Evolutionary conservation across 768 basidiomycete genomes (phyloP), one percentile per base, ranked within the genome.

Genomic region (Leccinum subgranulosum): DNA sequence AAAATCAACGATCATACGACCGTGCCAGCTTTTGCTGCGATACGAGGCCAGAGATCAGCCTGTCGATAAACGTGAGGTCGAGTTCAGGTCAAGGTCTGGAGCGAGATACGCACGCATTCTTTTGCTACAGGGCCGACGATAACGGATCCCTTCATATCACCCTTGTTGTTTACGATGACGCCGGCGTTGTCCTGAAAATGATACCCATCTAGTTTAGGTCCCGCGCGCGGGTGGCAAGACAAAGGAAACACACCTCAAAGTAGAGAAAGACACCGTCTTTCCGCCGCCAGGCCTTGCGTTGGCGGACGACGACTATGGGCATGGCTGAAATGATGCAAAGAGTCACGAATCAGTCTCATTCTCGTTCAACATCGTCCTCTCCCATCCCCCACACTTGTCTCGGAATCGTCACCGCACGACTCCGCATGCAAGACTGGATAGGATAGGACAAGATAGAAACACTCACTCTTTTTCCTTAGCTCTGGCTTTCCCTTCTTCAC

Each of bases 401-500:
- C 4, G 14, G 29, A 27, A 48, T 4, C 6, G 10, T 23, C 15
- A 17, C 19, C 23, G 1, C 11, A 19, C n/a, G 39, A 41, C n/a
- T 41, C 36, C n/a, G n/a, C 39, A 10, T 10, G 39, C 10, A 41
- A n/a, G n/a, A 19, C 15, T 3, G 1, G 17, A 39, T 0, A 5
- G 28, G 3, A 15, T 21, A 19, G 19, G 11, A 23, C 3, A 14
- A 29, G 2, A 11, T 39, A 33, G n/a, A 9, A 49, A 54, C 46
- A 82, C 94, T 70, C 74, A 96, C 94, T 96, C 83, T 99, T 99
- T 84, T 99, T 99, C 78, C 97, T 87, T 73, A 99, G 78, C 78
- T 99, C 97, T 34, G 97, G 97, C 81, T 99, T 98, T 75, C 97
- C 97, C 84, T 98, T 98, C 86, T 99, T 98, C 70, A 99, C 97